Evolutionary conservation across 768 basidiomycete genomes (phyloP).

Genomic region (Leccinum imitatum): DNA sequence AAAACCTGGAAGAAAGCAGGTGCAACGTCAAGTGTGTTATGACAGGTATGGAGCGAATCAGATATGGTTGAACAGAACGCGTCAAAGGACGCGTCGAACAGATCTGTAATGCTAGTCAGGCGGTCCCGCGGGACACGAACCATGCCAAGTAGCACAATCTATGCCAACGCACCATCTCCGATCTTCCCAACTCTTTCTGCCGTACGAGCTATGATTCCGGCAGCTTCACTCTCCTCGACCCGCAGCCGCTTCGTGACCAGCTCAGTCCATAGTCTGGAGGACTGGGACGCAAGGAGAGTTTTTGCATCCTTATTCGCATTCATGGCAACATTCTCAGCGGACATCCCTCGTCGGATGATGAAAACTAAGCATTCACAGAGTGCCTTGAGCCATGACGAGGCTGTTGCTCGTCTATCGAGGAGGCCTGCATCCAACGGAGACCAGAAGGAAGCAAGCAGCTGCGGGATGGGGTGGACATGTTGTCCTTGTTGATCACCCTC

Average conservation of each 20-base stretch:
- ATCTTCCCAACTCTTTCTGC: constrained; percentile 43
- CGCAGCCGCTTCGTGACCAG: constrained; percentile 44
- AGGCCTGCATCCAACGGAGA: constrained; percentile 56
- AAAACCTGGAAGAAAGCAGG: constrained; percentile 49
- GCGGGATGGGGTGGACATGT: constrained; percentile 35
- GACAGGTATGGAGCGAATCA: background rate
- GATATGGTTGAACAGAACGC: constrained; percentile 32
- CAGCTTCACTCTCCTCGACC: constrained; percentile 45
- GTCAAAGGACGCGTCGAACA: constrained; percentile 54
- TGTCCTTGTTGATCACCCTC: background rate
- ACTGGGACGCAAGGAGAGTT: constrained; percentile 44
- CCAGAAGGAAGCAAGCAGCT: constrained; percentile 80
- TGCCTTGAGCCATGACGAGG: constrained; percentile 63
- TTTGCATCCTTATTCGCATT: constrained; percentile 6
- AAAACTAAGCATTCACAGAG: constrained; percentile 72
- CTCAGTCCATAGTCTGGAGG: constrained; percentile 49
- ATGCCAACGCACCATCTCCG: constrained; percentile 39
- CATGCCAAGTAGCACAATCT: constrained; percentile 22
- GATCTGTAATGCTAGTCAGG: constrained; percentile 27
- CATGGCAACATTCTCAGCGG: constrained; percentile 3
- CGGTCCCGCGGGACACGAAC: constrained; percentile 26
- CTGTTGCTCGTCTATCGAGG: constrained; percentile 21
- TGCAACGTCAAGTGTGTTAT: constrained; percentile 31
- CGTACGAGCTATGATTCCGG: constrained; percentile 43
- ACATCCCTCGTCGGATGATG: constrained; percentile 38